Conservation (phyloP, 306 rosid species). For the Cicer bijugum region DNA sequence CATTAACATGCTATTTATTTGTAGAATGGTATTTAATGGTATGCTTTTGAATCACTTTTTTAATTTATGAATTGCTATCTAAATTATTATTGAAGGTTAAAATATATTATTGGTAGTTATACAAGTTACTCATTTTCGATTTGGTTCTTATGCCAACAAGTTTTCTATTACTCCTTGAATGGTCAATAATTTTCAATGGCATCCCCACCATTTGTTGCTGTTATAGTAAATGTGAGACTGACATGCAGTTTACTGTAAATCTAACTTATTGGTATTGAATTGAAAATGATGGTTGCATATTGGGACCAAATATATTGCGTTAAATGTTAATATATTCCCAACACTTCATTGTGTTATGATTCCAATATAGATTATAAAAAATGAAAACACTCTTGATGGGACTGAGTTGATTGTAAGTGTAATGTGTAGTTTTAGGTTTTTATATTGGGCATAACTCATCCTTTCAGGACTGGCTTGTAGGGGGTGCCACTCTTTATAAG, state of each 20-base stretch:
- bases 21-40: constrained; percentile 99
- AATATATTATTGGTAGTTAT: constrained; percentile 8
- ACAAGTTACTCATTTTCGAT: neutral
- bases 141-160: neutral
- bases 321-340: constrained; percentile 2
- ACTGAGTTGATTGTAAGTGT: neutral
- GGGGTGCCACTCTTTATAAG: too few species aligned
- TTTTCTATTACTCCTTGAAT: neutral
- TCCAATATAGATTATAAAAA: constrained; percentile 8
- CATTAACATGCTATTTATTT: constrained; percentile 98
- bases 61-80: constrained; percentile 22
- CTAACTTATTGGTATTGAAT: constrained; percentile 12
- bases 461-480: too few species aligned
- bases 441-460: too few species aligned
- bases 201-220: neutral
- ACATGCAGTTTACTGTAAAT: neutral
- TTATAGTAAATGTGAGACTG: neutral
- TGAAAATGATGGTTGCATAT: constrained; percentile 3
- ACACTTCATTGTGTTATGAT: constrained; percentile 2
- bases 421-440: neutral
- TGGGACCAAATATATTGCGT: neutral
- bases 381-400: neutral
- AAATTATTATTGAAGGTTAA: constrained; percentile 20
- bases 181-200: constrained; percentile 12
- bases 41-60: constrained; percentile 42